Evolutionary conservation across 176 grass and related monocot species (phyloP).

Genomic region (sorghum (Sorghum bicolor)): DNA sequence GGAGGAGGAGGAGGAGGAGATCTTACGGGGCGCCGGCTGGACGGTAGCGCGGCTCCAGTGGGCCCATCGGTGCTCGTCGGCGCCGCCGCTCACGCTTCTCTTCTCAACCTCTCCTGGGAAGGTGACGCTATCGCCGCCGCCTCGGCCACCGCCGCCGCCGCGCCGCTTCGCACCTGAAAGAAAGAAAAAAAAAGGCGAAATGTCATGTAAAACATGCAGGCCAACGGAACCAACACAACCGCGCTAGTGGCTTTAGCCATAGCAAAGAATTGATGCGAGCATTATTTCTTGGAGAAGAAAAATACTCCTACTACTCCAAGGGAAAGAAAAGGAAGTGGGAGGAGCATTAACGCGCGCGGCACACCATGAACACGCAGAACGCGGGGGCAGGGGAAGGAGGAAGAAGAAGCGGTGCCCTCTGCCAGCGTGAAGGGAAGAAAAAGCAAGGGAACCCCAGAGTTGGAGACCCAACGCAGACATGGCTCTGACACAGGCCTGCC

Average conservation of each 20-base stretch:
- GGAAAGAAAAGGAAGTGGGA: neutral
- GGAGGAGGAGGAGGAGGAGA: neutral
- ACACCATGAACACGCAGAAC: constrained; percentile 19
- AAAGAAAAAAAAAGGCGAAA: constrained; percentile 11
- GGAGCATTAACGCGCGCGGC: neutral
- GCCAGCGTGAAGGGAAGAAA: neutral
- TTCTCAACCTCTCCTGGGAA: neutral
- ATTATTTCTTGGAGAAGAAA: neutral
- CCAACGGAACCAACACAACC: constrained; percentile 21
- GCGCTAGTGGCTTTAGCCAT: neutral
- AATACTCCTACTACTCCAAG: neutral
- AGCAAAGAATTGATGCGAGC: neutral
- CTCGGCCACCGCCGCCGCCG: constrained; percentile 1
- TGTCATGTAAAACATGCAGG: constrained; percentile 48
- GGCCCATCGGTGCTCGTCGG: constrained; percentile 2
- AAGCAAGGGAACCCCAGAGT: neutral
- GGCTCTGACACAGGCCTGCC: neutral
- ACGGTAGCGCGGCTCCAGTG: constrained; percentile 48
- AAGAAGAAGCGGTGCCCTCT: neutral
- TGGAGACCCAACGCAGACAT: constrained; percentile 44
- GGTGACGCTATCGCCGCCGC: constrained; percentile 13
- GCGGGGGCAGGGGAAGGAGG: neutral
- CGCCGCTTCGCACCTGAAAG: constrained; percentile 47
- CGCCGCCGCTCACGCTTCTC: neutral
- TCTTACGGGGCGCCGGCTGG: constrained; percentile 48